Evolutionary conservation across 2,329 filamentous ascomycete genomes (phyloP).

Genomic region (Simplicillium sp.): DNA sequence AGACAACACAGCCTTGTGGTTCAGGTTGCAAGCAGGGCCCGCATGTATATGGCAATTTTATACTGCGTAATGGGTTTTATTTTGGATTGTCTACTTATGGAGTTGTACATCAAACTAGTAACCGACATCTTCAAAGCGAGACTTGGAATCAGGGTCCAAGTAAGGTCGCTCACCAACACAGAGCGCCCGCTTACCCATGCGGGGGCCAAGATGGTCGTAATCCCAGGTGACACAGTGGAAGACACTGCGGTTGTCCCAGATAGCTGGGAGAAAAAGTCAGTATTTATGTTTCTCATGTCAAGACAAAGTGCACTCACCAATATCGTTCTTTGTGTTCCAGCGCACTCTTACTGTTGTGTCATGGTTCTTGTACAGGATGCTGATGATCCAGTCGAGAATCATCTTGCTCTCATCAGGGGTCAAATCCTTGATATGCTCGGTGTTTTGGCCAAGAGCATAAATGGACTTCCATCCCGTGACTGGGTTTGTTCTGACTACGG

Average conservation of each 20-base stretch:
- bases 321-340: conserved; percentile 38
- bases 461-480: conserved; percentile 49
- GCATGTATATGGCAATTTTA: too few relatives aligned
- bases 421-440: conserved; percentile 44
- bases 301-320: too few relatives aligned
- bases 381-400: conserved; percentile 37
- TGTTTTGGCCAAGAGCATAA: conserved; percentile 41
- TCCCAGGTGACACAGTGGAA: conserved; percentile 51
- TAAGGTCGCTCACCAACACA: conserved; percentile 34
- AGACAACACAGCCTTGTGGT: too few relatives aligned
- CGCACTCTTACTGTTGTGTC: conserved; percentile 46
- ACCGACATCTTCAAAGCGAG: conserved; percentile 25
- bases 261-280: conserved; percentile 26
- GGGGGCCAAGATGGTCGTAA: conserved; percentile 30
- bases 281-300: too few relatives aligned
- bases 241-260: conserved; percentile 55
- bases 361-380: conserved; percentile 42
- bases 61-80: too few relatives aligned
- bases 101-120: too few relatives aligned
- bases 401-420: conserved; percentile 43
- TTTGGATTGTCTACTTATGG: too few relatives aligned
- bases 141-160: conserved; percentile 25
- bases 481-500: conserved; percentile 50
- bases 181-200: conserved; percentile 30
- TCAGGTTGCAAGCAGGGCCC: too few relatives aligned